Base-by-base conservation (phyloP, 192 early-diverging fungal genomes). In the Gaertneriomyces semiglobifer region DNA sequence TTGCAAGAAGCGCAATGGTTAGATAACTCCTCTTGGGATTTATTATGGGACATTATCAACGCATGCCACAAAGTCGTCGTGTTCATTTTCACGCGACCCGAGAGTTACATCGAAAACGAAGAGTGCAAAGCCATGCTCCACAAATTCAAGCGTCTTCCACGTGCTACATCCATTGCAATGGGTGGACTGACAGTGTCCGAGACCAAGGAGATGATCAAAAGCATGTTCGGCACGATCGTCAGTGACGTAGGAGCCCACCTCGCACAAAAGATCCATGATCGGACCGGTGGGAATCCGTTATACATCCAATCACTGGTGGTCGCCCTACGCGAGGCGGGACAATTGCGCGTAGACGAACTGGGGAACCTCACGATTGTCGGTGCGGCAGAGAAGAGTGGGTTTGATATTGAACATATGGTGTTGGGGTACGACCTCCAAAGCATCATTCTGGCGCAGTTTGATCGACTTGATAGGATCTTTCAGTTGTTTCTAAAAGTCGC, bases 401-500 rank as follows among this genome's bases (percentile, higher is more conserved):
- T 81, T 46, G 77, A 84, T 68, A 78, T 81, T 54, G 80, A 82
- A 11, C 55, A 72, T 18, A 64, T 83, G n/a, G 70, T 77, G 16
- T 55, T 74, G 40, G 76, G 71, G 9, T 63, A 75, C 52, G 81
- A 83, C 60, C 56, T 76, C 20, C 82, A 83, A 60, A 68, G 50
- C 46, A 74, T 83, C 12, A 69, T 83, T 47, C 51, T 80, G 4
- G 77, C 81, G 12, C 80, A 81, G 59, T 83, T 84, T 62, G 81
- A 83, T 51, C 70, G 81, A 44, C 66, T 83, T 12, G 77, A 82
- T 43, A 54, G 77, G 33, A 79, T 71, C 45, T 81, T 75, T 58
- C 81, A 83, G 60, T 68, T 83, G 10, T 79, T 83, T 40, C 64
- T 83, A 39, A 83, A 83, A 52, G 68, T 83, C n/a, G 77, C 80